Conservation (phyloP, 1,284 basidiomycete species). For the Marasmius tenuissimus region DNA sequence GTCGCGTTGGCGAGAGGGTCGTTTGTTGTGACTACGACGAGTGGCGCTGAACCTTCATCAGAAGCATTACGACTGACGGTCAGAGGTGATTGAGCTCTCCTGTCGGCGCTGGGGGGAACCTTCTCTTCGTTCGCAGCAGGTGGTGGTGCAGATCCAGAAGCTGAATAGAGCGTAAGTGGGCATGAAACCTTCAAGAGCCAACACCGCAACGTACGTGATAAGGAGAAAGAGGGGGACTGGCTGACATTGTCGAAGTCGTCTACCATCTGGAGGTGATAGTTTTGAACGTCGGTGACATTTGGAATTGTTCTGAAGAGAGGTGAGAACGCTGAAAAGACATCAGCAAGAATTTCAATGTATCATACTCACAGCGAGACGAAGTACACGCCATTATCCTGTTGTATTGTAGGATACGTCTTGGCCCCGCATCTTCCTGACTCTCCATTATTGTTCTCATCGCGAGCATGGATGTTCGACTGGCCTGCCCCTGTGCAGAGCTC, state of each 20-base stretch:
- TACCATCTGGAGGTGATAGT: slow-evolving; percentile 39
- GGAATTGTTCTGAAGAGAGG: slow-evolving; percentile 29
- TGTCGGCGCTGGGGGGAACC: neutral
- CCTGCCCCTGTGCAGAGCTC: slow-evolving; percentile 18
- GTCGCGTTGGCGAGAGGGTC: slow-evolving; percentile 3
- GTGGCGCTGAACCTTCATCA: neutral
- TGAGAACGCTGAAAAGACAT: slow-evolving; percentile 8
- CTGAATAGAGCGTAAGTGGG: slow-evolving; percentile 2
- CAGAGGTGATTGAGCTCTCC: neutral
- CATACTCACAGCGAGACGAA: slow-evolving; percentile 26
- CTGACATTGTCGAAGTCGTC: slow-evolving; percentile 36
- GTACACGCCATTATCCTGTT: slow-evolving; percentile 30
- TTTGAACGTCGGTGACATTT: slow-evolving; percentile 24
- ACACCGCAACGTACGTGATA: slow-evolving; percentile 34
- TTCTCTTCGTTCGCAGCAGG: neutral
- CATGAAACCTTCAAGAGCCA: neutral
- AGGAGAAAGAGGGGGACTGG: slow-evolving; percentile 40
- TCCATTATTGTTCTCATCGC: neutral
- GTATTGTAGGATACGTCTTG: slow-evolving; percentile 37
- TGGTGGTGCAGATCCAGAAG: neutral
- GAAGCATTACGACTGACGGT: neutral
- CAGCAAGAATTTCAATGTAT: neutral
- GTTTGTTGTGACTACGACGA: neutral
- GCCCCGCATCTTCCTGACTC: slow-evolving; percentile 30
- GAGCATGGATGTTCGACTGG: slow-evolving; percentile 6